Evolutionary conservation across 2,329 filamentous ascomycete species (phyloP).

Genomic region (Chaetomiaceae sp.): DNA sequence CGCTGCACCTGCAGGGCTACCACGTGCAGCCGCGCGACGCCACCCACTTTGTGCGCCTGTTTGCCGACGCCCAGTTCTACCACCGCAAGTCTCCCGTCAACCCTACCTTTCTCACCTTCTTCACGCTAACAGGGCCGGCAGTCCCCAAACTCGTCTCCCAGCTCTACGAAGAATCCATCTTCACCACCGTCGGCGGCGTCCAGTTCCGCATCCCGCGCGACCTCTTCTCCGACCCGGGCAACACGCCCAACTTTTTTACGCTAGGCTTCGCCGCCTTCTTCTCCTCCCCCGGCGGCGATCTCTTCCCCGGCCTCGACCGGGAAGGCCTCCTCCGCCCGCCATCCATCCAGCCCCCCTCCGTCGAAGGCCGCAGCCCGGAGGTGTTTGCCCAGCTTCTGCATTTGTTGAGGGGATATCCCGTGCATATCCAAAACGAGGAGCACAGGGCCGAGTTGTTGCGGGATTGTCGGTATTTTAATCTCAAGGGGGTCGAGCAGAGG

Average conservation of each 20-base stretch:
- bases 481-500: constrained; percentile 85
- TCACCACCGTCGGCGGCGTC: constrained; percentile 80
- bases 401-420: constrained; percentile 75
- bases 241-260: constrained; percentile 94
- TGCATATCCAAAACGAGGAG: constrained; percentile 68
- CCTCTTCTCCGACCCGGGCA: constrained; percentile 75
- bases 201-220: constrained; percentile 90
- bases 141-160: constrained; percentile 87
- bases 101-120: neutral
- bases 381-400: constrained; percentile 79
- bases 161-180: constrained; percentile 86
- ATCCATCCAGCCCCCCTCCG: constrained; percentile 74
- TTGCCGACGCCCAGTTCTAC: constrained; percentile 95
- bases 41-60: constrained; percentile 84
- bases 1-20: constrained; percentile 87
- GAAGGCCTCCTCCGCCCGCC: constrained; percentile 78
- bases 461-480: constrained; percentile 89
- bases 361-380: constrained; percentile 77
- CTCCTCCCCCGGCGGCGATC: constrained; percentile 65
- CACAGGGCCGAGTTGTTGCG: constrained; percentile 75
- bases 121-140: constrained; percentile 32
- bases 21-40: constrained; percentile 78
- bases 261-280: constrained; percentile 88
- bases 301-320: constrained; percentile 81
- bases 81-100: constrained; percentile 42